Evolutionary conservation across 345 rosid species (phyloP).

Genomic region (Eucalyptus coolabah): DNA sequence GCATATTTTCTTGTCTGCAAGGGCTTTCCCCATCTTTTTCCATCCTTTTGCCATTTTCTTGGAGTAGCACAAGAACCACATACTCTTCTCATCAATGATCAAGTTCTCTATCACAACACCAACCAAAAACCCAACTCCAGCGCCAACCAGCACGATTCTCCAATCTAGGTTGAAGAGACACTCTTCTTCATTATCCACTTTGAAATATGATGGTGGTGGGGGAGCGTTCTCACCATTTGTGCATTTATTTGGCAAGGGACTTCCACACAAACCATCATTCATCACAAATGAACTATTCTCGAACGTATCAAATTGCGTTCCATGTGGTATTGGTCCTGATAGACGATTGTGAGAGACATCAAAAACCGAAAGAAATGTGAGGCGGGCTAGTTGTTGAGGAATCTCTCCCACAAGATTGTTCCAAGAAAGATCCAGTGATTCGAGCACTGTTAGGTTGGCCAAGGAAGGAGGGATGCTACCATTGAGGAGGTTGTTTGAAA

Average conservation of each 20-base stretch:
- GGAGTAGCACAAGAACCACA: no score
- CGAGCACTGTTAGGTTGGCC: neutral
- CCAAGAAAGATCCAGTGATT: fast-evolving
- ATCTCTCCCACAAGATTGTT: neutral
- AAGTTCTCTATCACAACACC: neutral
- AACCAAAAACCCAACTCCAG: fast-evolving
- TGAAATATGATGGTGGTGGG: neutral
- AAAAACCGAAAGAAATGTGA: no score
- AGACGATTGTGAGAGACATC: no score
- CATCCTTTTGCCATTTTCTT: no score
- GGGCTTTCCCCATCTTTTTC: no score
- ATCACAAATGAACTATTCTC: neutral
- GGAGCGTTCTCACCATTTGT: neutral
- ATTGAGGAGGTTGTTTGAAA: neutral
- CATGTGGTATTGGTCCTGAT: no score
- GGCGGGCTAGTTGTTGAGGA: no score
- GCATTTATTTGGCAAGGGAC: neutral
- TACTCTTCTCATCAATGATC: no score
- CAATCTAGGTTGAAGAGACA: neutral
- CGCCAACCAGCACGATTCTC: neutral
- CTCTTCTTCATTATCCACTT: neutral
- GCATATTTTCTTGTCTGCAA: no score
- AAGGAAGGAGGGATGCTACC: neutral
- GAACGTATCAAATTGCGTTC: no score
- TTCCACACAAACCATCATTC: neutral